phyloP scores from a whole-genome alignment of 2,329 filamentous ascomycete species.

The Aureobasidium sp. region DNA sequence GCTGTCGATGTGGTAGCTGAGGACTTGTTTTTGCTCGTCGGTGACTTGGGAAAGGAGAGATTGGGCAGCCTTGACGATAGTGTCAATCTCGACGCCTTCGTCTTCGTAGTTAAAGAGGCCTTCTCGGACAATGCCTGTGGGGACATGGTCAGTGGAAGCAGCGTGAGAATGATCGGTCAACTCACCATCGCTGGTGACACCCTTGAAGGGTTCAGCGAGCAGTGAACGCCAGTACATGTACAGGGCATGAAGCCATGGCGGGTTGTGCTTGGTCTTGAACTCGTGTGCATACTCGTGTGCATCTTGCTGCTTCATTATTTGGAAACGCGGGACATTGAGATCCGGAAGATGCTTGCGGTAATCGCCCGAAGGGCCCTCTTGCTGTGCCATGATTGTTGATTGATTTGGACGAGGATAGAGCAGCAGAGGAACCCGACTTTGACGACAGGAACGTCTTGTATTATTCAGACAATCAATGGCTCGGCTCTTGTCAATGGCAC shows the following conservation, averaged over 20 bases:
- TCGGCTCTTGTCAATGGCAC: conserved; percentile 9
- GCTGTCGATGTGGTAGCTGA: conserved; percentile 58
- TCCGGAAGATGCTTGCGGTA: conserved; percentile 57
- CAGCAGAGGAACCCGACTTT: neutral
- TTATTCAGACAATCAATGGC: neutral
- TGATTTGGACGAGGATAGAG: too few relatives aligned
- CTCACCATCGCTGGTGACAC: conserved; percentile 61
- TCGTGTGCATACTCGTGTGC: conserved; percentile 50
- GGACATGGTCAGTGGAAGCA: neutral
- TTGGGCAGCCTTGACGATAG: conserved; percentile 49
- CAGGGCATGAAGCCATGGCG: conserved; percentile 22
- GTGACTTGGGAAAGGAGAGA: conserved; percentile 42
- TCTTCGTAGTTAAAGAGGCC: conserved; percentile 44
- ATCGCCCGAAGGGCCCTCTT: conserved; percentile 3
- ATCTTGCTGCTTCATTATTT: conserved; percentile 54
- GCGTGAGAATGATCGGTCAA: neutral
- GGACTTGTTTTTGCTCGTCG: conserved; percentile 41
- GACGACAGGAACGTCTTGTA: neutral
- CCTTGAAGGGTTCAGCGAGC: conserved; percentile 58
- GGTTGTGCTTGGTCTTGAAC: conserved; percentile 20
- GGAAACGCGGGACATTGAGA: conserved; percentile 52
- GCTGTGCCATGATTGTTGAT: neutral
- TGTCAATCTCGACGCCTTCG: conserved; percentile 53
- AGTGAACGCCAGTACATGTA: conserved; percentile 19
- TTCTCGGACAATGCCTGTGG: conserved; percentile 21